Conservation (phyloP, 352 stramenopile genomes). For the Pythium scleroteichum region DNA sequence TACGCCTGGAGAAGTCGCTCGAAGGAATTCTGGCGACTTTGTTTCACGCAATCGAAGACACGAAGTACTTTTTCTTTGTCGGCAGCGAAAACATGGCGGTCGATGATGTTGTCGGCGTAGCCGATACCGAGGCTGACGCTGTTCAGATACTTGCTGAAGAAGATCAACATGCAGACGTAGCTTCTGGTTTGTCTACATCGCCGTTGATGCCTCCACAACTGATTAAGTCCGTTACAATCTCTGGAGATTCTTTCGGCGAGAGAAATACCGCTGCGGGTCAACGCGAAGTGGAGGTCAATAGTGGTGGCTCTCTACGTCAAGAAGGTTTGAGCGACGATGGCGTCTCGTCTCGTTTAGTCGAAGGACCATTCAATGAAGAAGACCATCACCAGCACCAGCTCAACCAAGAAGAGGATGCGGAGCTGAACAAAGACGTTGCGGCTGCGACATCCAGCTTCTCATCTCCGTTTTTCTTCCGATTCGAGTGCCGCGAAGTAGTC, state of each 20-base stretch:
- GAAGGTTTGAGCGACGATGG: constrained; percentile 1
- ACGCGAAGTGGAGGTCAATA: too few relatives aligned
- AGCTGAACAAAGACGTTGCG: constrained; percentile 85
- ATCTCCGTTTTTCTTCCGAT: constrained; percentile 83
- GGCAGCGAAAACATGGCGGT: constrained; percentile 58
- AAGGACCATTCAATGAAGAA: constrained; percentile 2
- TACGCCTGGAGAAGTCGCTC: constrained; percentile 71
- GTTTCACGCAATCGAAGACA: constrained; percentile 68
- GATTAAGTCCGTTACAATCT: constrained; percentile 21
- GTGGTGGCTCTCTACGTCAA: neutral
- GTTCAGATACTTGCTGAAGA: constrained; percentile 71
- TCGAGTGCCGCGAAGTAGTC: constrained; percentile 70
- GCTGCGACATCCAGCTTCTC: constrained; percentile 83
- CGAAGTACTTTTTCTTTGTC: constrained; percentile 85
- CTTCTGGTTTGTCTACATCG: too few relatives aligned
- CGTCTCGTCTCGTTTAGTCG: neutral
- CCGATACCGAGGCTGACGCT: constrained; percentile 42
- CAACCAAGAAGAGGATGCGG: constrained; percentile 66
- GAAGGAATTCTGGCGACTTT: constrained; percentile 59
- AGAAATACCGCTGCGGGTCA: too few relatives aligned
- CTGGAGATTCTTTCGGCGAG: neutral
- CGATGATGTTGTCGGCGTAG: constrained; percentile 52
- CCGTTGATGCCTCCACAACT: constrained; percentile 11
- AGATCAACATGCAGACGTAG: constrained; percentile 23
- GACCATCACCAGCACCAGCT: constrained; percentile 26